Percentiles rank a stretch among this genome's conserved stretches.
Evolutionary conservation across 106 monocot species (phyloP).

Genomic region (Platanthera zijinensis): DNA sequence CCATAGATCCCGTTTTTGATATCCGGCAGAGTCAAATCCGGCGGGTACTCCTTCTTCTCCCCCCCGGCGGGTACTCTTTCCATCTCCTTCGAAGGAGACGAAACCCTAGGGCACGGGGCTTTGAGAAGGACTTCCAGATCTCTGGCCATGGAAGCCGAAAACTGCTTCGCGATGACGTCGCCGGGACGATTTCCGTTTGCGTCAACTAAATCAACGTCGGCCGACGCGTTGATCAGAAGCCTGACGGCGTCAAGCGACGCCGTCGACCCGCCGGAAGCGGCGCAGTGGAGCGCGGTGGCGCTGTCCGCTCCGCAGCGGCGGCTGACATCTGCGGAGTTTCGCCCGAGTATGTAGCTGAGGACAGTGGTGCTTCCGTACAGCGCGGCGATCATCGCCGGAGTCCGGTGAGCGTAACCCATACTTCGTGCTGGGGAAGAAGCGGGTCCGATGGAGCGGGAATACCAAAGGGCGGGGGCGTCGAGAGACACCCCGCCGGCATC

Average conservation of each 20-base stretch:
- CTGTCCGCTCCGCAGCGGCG: constrained; percentile 24
- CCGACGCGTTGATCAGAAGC: constrained; percentile 33
- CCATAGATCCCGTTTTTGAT: constrained; percentile 3
- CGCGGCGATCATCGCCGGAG: constrained; percentile 75
- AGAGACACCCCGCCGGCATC: constrained; percentile 4
- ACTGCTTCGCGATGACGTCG: constrained; percentile 20
- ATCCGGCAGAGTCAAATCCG: constrained; percentile 31
- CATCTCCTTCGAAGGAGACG: constrained; percentile 16
- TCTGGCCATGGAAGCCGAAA: constrained; percentile 5
- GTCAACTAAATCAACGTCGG: constrained; percentile 20
- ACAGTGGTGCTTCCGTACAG: constrained; percentile 60
- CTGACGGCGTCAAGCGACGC: constrained; percentile 17
- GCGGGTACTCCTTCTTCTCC: constrained; percentile 49
- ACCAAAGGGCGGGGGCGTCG: constrained; percentile 34
- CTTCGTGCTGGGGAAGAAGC: not conserved
- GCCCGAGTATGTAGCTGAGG: constrained; percentile 36
- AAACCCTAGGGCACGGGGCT: constrained; percentile 9
- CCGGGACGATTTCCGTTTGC: constrained; percentile 19
- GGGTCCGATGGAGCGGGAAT: constrained; percentile 31
- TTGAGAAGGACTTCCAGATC: constrained; percentile 11
- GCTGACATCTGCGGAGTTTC: constrained; percentile 12
- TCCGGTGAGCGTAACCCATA: constrained; percentile 37
- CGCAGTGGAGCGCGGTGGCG: constrained; percentile 49
- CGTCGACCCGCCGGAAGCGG: constrained; percentile 35
- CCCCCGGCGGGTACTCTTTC: too few relatives aligned